These are phyloP conservation scores for Cryptococcus depauperatus DNA, from an alignment of 1,284 basidiomycete species.

Conservation along the genomic window DNA sequence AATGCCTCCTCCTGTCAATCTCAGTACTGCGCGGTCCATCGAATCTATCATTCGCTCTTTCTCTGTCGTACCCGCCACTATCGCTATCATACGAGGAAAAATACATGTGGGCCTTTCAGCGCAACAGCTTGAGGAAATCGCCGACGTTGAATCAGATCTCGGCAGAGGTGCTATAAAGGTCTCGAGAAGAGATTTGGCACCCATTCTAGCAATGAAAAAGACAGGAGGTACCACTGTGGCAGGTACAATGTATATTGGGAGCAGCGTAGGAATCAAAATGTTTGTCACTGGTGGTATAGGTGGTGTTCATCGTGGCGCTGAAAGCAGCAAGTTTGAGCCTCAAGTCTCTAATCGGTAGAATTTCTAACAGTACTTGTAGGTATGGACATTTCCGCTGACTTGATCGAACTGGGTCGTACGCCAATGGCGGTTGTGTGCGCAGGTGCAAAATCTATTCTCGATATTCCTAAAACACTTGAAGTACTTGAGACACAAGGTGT, in stretches of 20 bases:
- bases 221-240: conserved; percentile 90
- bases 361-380: conserved; percentile 48
- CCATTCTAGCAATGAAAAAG: conserved; percentile 58
- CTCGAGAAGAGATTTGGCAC: conserved; percentile 77
- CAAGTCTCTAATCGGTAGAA: neutral
- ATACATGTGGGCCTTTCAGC: conserved; percentile 75
- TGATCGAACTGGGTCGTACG: conserved; percentile 70
- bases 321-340: conserved; percentile 67
- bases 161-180: conserved; percentile 56
- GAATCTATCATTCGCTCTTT: conserved; percentile 69
- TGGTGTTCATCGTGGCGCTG: conserved; percentile 85
- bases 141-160: conserved; percentile 50
- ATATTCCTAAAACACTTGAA: conserved; percentile 86
- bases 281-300: conserved; percentile 48
- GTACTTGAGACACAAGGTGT: conserved; percentile 98
- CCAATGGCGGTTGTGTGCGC: conserved; percentile 81
- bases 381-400: conserved; percentile 91
- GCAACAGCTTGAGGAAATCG: conserved; percentile 62
- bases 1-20: conserved; percentile 70
- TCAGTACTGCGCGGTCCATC: conserved; percentile 63
- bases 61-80: conserved; percentile 79
- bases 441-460: conserved; percentile 91
- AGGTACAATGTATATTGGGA: conserved; percentile 74
- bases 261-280: conserved; percentile 72
- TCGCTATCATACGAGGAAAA: conserved; percentile 73